phyloP scores from a whole-genome alignment of 1,284 basidiomycete genomes.

The Moesziomyces globuligerus region DNA sequence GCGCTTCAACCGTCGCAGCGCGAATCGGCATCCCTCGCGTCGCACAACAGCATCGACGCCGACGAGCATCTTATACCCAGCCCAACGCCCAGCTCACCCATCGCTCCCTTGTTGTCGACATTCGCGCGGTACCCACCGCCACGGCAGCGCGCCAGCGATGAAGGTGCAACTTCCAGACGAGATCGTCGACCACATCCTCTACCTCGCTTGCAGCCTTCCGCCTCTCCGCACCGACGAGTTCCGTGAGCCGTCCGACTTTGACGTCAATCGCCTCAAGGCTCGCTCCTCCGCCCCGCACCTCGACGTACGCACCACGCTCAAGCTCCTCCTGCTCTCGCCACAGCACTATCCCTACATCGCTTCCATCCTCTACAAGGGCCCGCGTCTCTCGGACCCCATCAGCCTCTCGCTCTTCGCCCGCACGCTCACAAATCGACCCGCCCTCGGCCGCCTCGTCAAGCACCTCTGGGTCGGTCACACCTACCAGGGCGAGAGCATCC shows the following conservation, averaged over 20 bases:
- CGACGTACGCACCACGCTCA: conserved; percentile 43
- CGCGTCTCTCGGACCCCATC: conserved; percentile 46
- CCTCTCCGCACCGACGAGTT: conserved; percentile 28
- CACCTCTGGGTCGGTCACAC: conserved; percentile 55
- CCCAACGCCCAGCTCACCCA: too few relatives aligned
- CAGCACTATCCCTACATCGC: conserved; percentile 50
- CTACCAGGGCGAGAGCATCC: conserved; percentile 41
- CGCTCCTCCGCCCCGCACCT: conserved; percentile 43
- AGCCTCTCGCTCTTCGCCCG: conserved; percentile 47
- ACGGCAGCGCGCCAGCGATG: conserved; percentile 18
- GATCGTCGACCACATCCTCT: conserved; percentile 51
- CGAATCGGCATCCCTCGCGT: too few relatives aligned
- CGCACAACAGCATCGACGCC: too few relatives aligned
- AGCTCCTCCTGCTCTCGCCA: conserved; percentile 47
- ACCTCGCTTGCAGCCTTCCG: conserved; percentile 45
- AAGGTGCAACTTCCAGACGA: conserved; percentile 47
- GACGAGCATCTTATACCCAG: too few relatives aligned
- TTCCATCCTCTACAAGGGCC: conserved; percentile 50
- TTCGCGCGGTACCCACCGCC: conserved; percentile 2
- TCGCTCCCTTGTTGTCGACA: neutral
- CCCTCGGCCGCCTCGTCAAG: conserved; percentile 47
- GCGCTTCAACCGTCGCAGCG: too few relatives aligned
- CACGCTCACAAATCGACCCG: conserved; percentile 43
- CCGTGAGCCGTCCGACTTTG: conserved; percentile 38
- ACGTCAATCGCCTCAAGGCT: conserved; percentile 39